Evolutionary conservation across 2,329 filamentous ascomycete species (phyloP).

Genomic region (Talaromyces sp.): DNA sequence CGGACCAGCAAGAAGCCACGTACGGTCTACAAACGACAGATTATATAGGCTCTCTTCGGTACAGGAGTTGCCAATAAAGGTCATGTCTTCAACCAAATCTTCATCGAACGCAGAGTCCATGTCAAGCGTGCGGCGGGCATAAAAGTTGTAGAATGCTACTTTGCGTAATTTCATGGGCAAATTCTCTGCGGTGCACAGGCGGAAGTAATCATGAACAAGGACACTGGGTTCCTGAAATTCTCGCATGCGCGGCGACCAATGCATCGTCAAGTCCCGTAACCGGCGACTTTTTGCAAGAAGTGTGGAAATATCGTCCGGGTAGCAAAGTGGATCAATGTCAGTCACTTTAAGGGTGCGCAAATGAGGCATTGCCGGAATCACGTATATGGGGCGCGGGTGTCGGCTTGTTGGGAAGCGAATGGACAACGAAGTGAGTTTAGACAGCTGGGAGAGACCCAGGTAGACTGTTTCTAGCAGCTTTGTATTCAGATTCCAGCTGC

Average conservation of each 20-base stretch:
- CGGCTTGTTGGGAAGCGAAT: slow-evolving; percentile 52
- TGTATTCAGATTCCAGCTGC: slow-evolving; percentile 55
- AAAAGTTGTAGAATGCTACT: slow-evolving; percentile 53
- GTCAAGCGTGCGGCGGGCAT: slow-evolving; percentile 46
- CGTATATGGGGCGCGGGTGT: slow-evolving; percentile 50
- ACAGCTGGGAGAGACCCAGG: slow-evolving; percentile 46
- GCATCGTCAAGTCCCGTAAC: slow-evolving; percentile 50
- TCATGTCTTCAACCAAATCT: slow-evolving; percentile 41
- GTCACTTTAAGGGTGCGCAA: slow-evolving; percentile 49
- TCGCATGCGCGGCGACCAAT: slow-evolving; percentile 59
- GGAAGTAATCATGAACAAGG: slow-evolving; percentile 50
- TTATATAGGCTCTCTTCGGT: slow-evolving; percentile 25
- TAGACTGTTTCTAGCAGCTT: slow-evolving; percentile 56
- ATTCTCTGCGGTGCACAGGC: slow-evolving; percentile 45
- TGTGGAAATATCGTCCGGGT: slow-evolving; percentile 56
- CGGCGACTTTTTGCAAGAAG: slow-evolving; percentile 50
- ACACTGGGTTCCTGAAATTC: slow-evolving; percentile 53
- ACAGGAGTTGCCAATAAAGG: slow-evolving; percentile 44
- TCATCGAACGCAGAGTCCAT: slow-evolving; percentile 41
- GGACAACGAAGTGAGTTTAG: slow-evolving; percentile 48
- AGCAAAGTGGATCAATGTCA: slow-evolving; percentile 59
- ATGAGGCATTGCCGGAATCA: slow-evolving; percentile 53
- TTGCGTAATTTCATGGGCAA: slow-evolving; percentile 44
- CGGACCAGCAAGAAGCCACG: slow-evolving; percentile 39
- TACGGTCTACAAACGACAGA: slow-evolving; percentile 51